phyloP scores from a whole-genome alignment of 1,284 basidiomycete species.

The Trichosporon sp. region DNA sequence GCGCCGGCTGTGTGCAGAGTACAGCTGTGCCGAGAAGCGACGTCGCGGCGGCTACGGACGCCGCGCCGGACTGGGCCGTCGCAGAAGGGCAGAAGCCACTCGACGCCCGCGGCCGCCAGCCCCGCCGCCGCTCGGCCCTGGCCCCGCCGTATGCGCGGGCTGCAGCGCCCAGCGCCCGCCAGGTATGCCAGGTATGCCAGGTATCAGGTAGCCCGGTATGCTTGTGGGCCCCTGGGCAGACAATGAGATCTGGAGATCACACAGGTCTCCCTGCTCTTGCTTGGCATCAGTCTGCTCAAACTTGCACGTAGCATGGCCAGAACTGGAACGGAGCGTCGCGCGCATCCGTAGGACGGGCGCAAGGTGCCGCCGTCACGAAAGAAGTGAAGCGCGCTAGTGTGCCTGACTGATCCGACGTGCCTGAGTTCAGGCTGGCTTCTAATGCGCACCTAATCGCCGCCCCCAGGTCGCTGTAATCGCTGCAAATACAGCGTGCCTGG shows the following conservation, averaged over 20 bases:
- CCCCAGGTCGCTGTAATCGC: neutral
- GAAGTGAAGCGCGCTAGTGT: neutral
- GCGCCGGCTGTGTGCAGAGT: neutral
- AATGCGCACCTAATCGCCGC: neutral
- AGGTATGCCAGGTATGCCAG: too few species aligned
- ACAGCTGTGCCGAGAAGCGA: neutral
- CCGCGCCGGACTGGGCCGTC: neutral
- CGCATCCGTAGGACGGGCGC: neutral
- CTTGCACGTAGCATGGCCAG: too few species aligned
- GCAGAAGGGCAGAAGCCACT: neutral
- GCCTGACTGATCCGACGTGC: neutral
- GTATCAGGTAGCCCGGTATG: neutral
- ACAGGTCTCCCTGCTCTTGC: neutral
- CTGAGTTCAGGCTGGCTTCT: neutral
- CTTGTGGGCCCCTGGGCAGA: neutral
- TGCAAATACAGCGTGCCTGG: neutral
- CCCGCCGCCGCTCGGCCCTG: too few species aligned
- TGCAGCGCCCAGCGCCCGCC: too few species aligned
- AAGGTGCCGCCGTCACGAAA: neutral
- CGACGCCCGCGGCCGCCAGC: too few species aligned
- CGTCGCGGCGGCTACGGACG: too few species aligned
- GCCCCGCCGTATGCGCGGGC: too few species aligned
- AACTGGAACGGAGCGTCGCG: neutral
- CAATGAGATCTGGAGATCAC: neutral
- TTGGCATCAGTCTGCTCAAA: too few species aligned